phyloP scores from a whole-genome alignment of 2,329 filamentous ascomycete species.

The Aureobasidium subglaciale region DNA sequence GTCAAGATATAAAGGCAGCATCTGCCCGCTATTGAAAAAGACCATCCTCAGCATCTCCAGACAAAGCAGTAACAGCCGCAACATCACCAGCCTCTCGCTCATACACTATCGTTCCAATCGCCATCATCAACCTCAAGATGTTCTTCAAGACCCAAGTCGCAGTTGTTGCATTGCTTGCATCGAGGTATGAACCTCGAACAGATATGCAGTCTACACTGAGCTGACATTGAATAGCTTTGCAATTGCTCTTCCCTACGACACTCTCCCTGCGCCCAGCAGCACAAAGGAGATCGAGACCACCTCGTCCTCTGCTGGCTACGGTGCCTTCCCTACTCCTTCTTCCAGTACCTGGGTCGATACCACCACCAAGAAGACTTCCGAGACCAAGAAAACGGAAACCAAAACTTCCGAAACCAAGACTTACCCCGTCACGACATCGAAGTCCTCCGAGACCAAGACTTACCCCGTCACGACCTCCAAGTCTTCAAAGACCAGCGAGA shows the following conservation, averaged over 20 bases:
- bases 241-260: conserved; percentile 4
- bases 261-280: background rate
- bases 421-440: background rate
- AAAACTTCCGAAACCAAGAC: conserved; percentile 1
- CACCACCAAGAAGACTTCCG: background rate
- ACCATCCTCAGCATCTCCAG: background rate
- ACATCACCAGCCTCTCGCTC: conserved; percentile 2
- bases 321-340: background rate
- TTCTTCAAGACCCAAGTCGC: conserved; percentile 12
- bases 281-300: background rate
- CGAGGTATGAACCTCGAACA: background rate
- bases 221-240: background rate
- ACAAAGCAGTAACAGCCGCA: conserved; percentile 4
- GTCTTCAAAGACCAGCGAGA: background rate
- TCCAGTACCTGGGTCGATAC: background rate
- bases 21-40: background rate
- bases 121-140: conserved; percentile 2
- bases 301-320: conserved; percentile 1
- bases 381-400: background rate
- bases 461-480: background rate
- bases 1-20: background rate
- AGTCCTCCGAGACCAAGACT: background rate
- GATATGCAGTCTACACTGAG: too few relatives aligned
- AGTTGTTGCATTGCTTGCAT: conserved; percentile 9
- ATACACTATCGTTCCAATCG: conserved; percentile 1